Base-by-base conservation (phyloP, 139 green algal genomes). In the Chlorella vulgaris region DNA sequence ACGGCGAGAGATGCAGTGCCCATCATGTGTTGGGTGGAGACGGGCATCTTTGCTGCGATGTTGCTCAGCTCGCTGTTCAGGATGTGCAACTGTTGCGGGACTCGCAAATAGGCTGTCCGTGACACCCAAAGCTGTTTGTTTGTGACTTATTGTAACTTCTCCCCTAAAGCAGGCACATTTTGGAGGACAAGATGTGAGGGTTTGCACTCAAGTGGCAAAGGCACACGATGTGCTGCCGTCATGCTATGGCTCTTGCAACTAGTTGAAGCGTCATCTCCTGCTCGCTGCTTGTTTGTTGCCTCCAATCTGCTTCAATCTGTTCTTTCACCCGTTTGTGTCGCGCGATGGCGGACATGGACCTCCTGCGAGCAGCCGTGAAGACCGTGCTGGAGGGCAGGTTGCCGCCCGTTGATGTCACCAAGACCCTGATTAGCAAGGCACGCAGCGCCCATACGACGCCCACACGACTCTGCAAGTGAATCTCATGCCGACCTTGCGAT, bases 341-440 rank as follows among this genome's bases (percentile, higher is more conserved):
- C n/a, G 24, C 22, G n/a, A 29, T 67, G 58, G 24, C 26, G 22
- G 58, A 67, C 58, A 31, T 80, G 18, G 18, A 7, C 19, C 39
- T 80, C 3, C 19, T 80, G n/a, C 38, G 29, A 15, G 4, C 28
- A 21, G 74, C 74, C 24, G 28, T 70, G 10, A 26, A 71, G 36
- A 51, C 77, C 33, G 28, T 86, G 18, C 8, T 33, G 24, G 60
- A 74, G 33, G 74, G 74, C 22, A 38, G 67, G 4, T 4, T 86
- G 26, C 82, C 82, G 47, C 76, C 76, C 28, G 38, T 38, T 24
- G 43, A 73, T 26, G 24, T 86, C 22, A 33, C 70, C 19, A 86
- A 83, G 29, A 28, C 63, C 2, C 47, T 86, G 38, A 80, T 86
- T 50, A 86, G 82, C 66, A 78, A 86, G 76, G 82, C 22, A 40